Conservation (phyloP, 164 flowering plant genomes). For the Houttuynia cordata region DNA sequence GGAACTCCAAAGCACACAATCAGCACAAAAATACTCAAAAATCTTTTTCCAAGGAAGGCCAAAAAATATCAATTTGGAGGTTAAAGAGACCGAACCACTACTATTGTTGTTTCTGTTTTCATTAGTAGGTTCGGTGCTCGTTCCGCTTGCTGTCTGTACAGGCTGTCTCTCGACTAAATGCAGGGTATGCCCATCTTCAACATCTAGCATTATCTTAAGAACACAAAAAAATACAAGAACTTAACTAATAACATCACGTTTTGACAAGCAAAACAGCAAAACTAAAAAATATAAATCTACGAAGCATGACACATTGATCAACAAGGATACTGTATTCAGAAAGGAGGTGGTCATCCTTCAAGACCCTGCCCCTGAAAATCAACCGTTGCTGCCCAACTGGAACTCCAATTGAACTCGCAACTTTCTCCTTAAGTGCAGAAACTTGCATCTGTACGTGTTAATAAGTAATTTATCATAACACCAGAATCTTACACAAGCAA, state of each 20-base stretch:
- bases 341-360: constrained; percentile 79
- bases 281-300: background rate
- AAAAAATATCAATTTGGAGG: background rate
- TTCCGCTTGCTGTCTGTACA: constrained; percentile 25
- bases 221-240: background rate
- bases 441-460: constrained; percentile 44
- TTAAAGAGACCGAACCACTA: constrained; percentile 26
- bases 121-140: constrained; percentile 39
- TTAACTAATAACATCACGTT: background rate
- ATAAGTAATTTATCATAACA: constrained; percentile 12
- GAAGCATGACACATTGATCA: background rate
- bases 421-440: constrained; percentile 72
- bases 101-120: constrained; percentile 23
- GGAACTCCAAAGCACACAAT: background rate
- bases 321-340: constrained; percentile 90
- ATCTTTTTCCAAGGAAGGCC: too few species aligned
- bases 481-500: background rate
- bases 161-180: constrained; percentile 89
- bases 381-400: constrained; percentile 87
- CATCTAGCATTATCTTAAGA: constrained; percentile 45
- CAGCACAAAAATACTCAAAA: constrained; percentile 1
- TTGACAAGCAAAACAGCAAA: background rate
- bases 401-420: constrained; percentile 54
- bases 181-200: constrained; percentile 84
- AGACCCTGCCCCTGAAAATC: constrained; percentile 89